phyloP scores from a whole-genome alignment of 1,284 basidiomycete species.

The Ganoderma boninense region DNA sequence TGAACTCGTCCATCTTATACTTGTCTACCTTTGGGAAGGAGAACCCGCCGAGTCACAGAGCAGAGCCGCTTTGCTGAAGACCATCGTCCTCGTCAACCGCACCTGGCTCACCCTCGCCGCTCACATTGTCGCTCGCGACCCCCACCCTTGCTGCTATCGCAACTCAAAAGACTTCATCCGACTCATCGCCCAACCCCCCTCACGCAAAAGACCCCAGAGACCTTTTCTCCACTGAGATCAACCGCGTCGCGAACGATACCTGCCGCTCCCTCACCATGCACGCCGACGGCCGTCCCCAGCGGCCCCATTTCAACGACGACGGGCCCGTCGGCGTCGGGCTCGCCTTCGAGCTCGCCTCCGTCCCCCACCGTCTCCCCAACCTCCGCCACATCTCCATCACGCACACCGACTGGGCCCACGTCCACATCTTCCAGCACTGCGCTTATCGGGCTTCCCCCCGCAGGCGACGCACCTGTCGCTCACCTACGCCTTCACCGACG shows the following conservation, averaged over 20 bases:
- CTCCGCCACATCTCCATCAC: conserved; percentile 22
- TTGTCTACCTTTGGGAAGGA: conserved; percentile 43
- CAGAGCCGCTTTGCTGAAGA: conserved; percentile 36
- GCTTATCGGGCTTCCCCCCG: conserved; percentile 39
- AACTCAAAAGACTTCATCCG: conserved; percentile 38
- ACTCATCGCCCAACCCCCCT: conserved; percentile 13
- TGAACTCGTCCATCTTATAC: conserved; percentile 47
- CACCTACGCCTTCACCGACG: conserved; percentile 35
- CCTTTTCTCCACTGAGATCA: conserved; percentile 28
- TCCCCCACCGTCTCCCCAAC: conserved; percentile 42
- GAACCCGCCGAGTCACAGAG: too few relatives aligned
- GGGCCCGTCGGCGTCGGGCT: conserved; percentile 5
- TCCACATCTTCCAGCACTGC: conserved; percentile 42
- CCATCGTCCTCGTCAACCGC: conserved; percentile 43
- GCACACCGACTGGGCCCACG: conserved; percentile 44
- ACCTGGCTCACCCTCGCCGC: conserved; percentile 42
- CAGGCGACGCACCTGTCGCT: conserved; percentile 43
- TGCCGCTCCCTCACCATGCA: conserved; percentile 43
- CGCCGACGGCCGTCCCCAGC: not conserved
- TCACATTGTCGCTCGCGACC: conserved; percentile 43
- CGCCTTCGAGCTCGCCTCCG: conserved; percentile 36
- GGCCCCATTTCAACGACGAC: conserved; percentile 25
- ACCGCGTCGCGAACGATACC: conserved; percentile 31
- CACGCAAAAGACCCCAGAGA: conserved; percentile 16
- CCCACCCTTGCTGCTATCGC: conserved; percentile 41